Evolutionary conservation across 495 filamentous ascomycete genomes (phyloP), one percentile per base, ranked within the genome.

Genomic region (Podospora sp.): DNA sequence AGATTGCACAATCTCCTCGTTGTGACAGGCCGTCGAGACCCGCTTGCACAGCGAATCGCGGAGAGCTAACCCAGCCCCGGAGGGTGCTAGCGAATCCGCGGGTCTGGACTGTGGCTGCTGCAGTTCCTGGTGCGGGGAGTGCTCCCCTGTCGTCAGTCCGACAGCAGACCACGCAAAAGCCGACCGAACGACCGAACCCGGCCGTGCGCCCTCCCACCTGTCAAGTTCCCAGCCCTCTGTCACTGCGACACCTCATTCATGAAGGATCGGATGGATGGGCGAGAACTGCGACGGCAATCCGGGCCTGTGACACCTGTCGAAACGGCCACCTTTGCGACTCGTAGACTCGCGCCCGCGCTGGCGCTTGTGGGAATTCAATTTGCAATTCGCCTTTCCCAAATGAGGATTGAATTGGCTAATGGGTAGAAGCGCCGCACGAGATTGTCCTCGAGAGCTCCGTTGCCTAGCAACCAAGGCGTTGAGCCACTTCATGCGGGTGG

Each of bases 41-140:
- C 69, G 68, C 69, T 24, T 50, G 4, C 63, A 46, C 65, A 72
- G 72, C 73, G 72, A 77, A 77, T 77, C 73, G 71, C 69, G 73
- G 69, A 69, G 68, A 36, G 26, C 25, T 57, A 63, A 60, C 18
- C 26, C 25, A 62, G 51, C 58, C 73, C 69, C 65, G 69, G 59
- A 56, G 56, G 29, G 14, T 22, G 62, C 67, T 69, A 71, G 67
- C 73, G 57, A 72, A 74, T 72, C 68, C 68, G 64, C 65, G 35
- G 65, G 25, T 40, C 65, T 65, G 68, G 71, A 63, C 68, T 65
- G 61, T 27, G 60, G 58, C 21, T 62, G 16, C 25, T 36, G 62
- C 65, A 52, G 29, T 20, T 27, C 18, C 36, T 26, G 60, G 65
- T 62, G 64, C 65, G 67, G 60, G 65, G 40, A 36, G 14, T 14